These are phyloP conservation scores for Trichosporon sp. DNA, from an alignment of 1,284 basidiomycete genomes.

Conservation along the genomic window DNA sequence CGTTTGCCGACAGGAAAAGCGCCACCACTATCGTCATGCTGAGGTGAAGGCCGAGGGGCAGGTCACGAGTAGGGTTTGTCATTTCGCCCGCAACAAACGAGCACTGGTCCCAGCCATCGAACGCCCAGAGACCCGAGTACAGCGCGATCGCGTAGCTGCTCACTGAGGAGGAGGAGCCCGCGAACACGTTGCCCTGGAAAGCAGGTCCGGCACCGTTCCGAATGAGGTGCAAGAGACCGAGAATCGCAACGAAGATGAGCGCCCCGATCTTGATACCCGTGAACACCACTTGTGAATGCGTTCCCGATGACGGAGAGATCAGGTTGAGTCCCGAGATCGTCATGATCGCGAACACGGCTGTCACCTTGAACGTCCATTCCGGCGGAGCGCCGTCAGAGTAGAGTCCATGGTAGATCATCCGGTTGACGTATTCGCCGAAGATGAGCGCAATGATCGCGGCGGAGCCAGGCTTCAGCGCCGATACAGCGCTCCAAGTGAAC, in stretches of 20 bases:
- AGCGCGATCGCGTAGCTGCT: conserved; percentile 85
- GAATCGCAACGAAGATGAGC: conserved; percentile 48
- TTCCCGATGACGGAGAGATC: conserved; percentile 69
- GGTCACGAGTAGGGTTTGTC: conserved; percentile 71
- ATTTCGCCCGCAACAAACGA: conserved; percentile 91
- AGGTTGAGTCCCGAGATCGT: conserved; percentile 71
- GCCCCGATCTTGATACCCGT: conserved; percentile 66
- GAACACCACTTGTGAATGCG: conserved; percentile 75
- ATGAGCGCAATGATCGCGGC: conserved; percentile 55
- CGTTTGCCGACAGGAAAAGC: conserved; percentile 74
- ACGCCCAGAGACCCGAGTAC: conserved; percentile 93
- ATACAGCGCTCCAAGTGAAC: conserved; percentile 84
- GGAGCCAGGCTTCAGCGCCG: conserved; percentile 65
- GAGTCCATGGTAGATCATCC: conserved; percentile 50
- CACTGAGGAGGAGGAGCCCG: conserved; percentile 67
- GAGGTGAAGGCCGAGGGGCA: conserved; percentile 80
- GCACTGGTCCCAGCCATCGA: conserved; percentile 71
- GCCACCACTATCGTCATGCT: conserved; percentile 65
- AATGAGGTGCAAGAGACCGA: conserved; percentile 45
- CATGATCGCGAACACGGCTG: conserved; percentile 67
- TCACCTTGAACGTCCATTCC: conserved; percentile 87
- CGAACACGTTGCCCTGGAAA: conserved; percentile 57
- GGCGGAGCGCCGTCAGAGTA: conserved; percentile 60
- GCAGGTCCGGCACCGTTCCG: conserved; percentile 40
- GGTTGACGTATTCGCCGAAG: conserved; percentile 73